Percentiles rank a stretch among this genome's conserved stretches.
phyloP scores from a whole-genome alignment of 2,329 filamentous ascomycete species.

The Colletotrichum agaves region DNA sequence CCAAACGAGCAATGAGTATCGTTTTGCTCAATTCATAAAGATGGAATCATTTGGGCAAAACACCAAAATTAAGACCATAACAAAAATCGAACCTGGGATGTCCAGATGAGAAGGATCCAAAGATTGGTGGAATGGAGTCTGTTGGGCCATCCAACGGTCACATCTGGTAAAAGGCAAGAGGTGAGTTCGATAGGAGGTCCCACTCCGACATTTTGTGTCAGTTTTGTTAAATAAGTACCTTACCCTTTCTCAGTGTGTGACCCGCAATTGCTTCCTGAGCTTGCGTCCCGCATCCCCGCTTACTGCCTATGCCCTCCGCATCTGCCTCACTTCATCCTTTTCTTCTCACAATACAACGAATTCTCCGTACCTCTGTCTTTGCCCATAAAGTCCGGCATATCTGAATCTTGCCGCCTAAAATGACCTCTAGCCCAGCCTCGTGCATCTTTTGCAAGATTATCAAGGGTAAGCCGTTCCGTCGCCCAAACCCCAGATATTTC shows the following conservation, averaged over 20 bases:
- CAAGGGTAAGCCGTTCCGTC: conserved; percentile 69
- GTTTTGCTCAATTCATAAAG: not conserved
- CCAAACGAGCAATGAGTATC: not conserved
- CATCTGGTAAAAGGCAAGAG: conserved; percentile 78
- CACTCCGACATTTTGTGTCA: conserved; percentile 55
- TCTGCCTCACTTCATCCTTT: not conserved
- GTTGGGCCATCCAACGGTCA: conserved; percentile 64
- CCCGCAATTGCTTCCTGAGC: conserved; percentile 8
- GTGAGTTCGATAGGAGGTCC: conserved; percentile 72
- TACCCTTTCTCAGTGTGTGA: not conserved
- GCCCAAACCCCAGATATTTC: conserved; percentile 28
- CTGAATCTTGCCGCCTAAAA: conserved; percentile 28
- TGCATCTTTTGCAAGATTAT: conserved; percentile 99
- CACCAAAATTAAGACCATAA: conserved; percentile 19
- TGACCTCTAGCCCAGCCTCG: conserved; percentile 63
- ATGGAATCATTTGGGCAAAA: not conserved
- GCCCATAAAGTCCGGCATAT: not conserved
- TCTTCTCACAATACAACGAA: not conserved
- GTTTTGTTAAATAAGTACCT: conserved; percentile 36
- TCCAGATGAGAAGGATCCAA: conserved; percentile 46
- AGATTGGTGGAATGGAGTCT: conserved; percentile 54
- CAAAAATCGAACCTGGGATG: conserved; percentile 42
- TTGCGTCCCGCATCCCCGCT: conserved; percentile 23
- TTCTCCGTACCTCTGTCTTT: too few relatives aligned
- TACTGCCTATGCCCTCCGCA: not conserved